Conservation (phyloP, 75 land plant genomes). For the Larix kaempferi region DNA sequence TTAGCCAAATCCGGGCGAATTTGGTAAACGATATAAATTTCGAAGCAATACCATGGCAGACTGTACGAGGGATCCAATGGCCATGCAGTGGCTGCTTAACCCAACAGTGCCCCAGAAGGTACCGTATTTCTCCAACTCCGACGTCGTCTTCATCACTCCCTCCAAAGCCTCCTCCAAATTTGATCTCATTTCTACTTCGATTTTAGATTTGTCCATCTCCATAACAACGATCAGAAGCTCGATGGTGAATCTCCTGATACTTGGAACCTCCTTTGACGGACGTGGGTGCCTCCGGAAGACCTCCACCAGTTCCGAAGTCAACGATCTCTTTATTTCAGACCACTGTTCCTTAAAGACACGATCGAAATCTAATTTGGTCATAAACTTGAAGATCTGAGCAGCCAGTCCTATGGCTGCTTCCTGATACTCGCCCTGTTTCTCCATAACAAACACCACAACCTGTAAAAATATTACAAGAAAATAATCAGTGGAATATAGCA, state of each 20-base stretch:
- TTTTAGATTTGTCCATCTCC: neutral
- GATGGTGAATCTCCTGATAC: neutral
- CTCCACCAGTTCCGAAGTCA: slow-evolving; percentile 9
- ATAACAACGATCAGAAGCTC: neutral
- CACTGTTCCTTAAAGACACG: slow-evolving; percentile 20
- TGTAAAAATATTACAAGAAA: neutral
- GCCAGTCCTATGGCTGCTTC: slow-evolving; percentile 27
- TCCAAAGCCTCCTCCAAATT: neutral
- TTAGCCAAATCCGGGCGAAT: too few relatives aligned
- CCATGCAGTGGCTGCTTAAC: too few relatives aligned
- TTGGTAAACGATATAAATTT: too few relatives aligned
- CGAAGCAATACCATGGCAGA: too few relatives aligned
- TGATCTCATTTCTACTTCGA: too few relatives aligned
- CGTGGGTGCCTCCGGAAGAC: neutral
- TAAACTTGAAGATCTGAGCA: slow-evolving; percentile 1
- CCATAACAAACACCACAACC: too few relatives aligned
- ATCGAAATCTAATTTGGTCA: slow-evolving; percentile 18
- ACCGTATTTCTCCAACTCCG: neutral
- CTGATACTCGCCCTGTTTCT: neutral
- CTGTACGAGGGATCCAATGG: too few relatives aligned
- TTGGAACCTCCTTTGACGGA: neutral
- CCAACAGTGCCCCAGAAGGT: slow-evolving; percentile 43
- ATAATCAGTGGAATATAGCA: too few relatives aligned
- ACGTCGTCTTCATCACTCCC: neutral
- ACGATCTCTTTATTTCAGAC: slow-evolving; percentile 10